Evolutionary conservation across 2,329 filamentous ascomycete species (phyloP).

Genomic region (Aspergillus sp.): DNA sequence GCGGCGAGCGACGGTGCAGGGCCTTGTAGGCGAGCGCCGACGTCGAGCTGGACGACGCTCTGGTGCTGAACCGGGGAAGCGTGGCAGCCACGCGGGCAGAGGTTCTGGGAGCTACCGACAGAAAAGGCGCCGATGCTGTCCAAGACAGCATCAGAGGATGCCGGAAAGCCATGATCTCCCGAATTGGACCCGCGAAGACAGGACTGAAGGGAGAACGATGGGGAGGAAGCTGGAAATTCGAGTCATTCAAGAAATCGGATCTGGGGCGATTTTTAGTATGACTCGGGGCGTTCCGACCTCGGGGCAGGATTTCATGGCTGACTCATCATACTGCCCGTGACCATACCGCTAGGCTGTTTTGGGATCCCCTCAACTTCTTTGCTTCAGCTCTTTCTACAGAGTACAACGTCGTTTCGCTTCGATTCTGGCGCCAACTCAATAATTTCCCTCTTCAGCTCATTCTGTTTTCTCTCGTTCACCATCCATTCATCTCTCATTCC

Average conservation of each 20-base stretch:
- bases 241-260: slow-evolving; percentile 10
- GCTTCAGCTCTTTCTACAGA: too few species aligned
- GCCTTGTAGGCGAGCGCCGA: slow-evolving; percentile 97
- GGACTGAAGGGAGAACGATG: slow-evolving; percentile 5
- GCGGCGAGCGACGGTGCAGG: slow-evolving; percentile 82
- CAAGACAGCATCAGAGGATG: slow-evolving; percentile 32
- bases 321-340: slow-evolving; percentile 23
- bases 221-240: not conserved
- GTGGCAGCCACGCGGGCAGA: slow-evolving; percentile 23
- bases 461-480: not conserved
- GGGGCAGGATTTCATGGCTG: slow-evolving; percentile 25
- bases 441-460: not conserved
- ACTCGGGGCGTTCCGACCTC: slow-evolving; percentile 31
- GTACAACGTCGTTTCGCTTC: not conserved
- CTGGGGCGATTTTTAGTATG: slow-evolving; percentile 18
- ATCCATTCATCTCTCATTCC: too few species aligned
- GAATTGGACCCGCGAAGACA: slow-evolving; percentile 12
- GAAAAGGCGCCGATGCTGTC: slow-evolving; percentile 30
- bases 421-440: not conserved
- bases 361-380: not conserved
- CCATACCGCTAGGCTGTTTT: slow-evolving; percentile 13
- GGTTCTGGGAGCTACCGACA: slow-evolving; percentile 24
- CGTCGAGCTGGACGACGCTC: slow-evolving; percentile 62
- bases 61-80: slow-evolving; percentile 30
- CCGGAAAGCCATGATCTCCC: slow-evolving; percentile 38